Base-by-base conservation (phyloP, 306 rosid species). In the Vigna radiata region DNA sequence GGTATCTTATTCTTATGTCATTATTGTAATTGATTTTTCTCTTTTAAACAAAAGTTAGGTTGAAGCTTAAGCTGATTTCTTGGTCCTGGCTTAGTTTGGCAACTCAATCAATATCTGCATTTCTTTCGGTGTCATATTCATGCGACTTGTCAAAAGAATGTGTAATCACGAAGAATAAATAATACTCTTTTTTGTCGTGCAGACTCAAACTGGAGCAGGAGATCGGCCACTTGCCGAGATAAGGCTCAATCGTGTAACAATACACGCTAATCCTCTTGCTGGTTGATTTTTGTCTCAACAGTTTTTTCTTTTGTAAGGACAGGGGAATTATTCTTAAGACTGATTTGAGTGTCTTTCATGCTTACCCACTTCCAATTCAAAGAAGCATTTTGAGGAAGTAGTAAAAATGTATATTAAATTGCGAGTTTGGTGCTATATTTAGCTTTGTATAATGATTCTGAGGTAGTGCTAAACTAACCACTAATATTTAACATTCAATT, bases 161-260 rank as follows among this genome's bases (percentile, higher is more conserved):
- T 15, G 16, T 50, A 29, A 1, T 14, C 11, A 11, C 1, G 52
- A 63, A 50, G 3, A 56, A 47, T 25, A 27, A 23, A 2, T 50
- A 54, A 33, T 50, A 31, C 43, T 21, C 17, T 47, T 47, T 63
- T 29, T 72, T 29, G 47, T 77, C 62, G 6, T 92, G 91, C 97
- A 95, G 99, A 92, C 97, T 77, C 99, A 36, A 86, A 92, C 87
- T 14, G 97, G 98, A 56, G 80, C 89, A 10, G 95, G 90, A n/a
- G 98, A 93, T 66, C 95, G 97, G 50, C 98, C 98, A 19, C 98
- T 93, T 39, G 98, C 93, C 0, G 98, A 93, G 90, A 93, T 93
- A 80, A 85, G 97, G 83, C 98, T 93, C 75, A 93, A 93, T 78
- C 96, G 93, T 8, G 93, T 93, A 46, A 93, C 97, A 16, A 84